Percentiles rank a stretch among this genome's conserved stretches.
Evolutionary conservation across 331 rosid genomes (phyloP).

Genomic region (Quercus phellos): DNA sequence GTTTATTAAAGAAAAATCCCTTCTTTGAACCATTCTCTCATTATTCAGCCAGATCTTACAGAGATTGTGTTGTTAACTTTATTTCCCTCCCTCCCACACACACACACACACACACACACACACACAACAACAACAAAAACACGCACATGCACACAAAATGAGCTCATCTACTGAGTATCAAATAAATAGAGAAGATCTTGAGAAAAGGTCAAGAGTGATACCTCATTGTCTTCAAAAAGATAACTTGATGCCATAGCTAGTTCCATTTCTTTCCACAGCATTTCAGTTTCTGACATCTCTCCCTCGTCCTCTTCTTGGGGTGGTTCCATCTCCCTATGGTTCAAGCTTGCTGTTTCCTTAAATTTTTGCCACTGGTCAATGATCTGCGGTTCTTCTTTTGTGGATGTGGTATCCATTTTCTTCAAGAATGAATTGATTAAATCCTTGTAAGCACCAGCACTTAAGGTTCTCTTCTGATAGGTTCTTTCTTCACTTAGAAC

Average conservation of each 20-base stretch:
- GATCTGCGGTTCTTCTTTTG: slow-evolving; percentile 42
- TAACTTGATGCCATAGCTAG: slow-evolving; percentile 65
- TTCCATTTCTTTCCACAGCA: slow-evolving; percentile 88
- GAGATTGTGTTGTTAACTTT: neutral
- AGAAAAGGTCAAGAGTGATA: slow-evolving; percentile 16
- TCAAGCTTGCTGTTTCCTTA: slow-evolving; percentile 23
- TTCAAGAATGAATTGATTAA: slow-evolving; percentile 63
- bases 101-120: neutral
- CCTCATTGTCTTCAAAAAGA: slow-evolving; percentile 61
- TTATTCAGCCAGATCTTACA: neutral
- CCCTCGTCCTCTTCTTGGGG: slow-evolving; percentile 33
- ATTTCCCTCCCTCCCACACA: neutral
- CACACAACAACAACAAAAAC: neutral
- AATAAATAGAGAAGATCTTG: neutral
- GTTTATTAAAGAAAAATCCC: neutral
- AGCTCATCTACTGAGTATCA: neutral
- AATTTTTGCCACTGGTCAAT: slow-evolving; percentile 76
- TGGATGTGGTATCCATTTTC: slow-evolving; percentile 46
- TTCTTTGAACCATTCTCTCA: neutral
- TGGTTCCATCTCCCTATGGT: slow-evolving; percentile 26
- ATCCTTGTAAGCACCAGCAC: slow-evolving; percentile 72
- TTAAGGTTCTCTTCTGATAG: slow-evolving; percentile 49
- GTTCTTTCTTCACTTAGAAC: slow-evolving; percentile 25
- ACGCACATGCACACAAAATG: neutral
- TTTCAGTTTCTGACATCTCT: slow-evolving; percentile 59